Evolutionary conservation across 179 eudicot genomes (phyloP).

Genomic region (Silene coronaria): DNA sequence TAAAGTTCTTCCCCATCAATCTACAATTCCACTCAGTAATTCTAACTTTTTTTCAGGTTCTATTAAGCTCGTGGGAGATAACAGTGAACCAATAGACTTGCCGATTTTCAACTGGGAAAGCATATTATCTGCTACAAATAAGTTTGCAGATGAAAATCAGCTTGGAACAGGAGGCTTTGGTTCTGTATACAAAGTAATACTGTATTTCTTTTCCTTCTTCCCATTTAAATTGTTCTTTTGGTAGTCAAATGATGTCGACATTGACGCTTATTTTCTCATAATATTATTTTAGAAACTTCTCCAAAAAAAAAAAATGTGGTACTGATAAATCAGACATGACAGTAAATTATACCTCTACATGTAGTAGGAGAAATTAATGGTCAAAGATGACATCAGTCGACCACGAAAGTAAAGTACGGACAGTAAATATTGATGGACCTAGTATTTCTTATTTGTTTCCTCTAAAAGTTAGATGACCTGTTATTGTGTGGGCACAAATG

Average conservation of each 20-base stretch:
- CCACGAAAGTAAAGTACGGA: not conserved
- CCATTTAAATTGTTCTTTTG: not conserved
- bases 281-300: too few species aligned
- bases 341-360: too few species aligned
- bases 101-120: slow-evolving; percentile 26
- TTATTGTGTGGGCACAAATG: not conserved
- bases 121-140: slow-evolving; percentile 36
- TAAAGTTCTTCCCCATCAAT: not conserved
- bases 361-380: too few species aligned
- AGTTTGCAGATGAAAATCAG: slow-evolving; percentile 34
- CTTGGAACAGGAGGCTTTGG: slow-evolving; percentile 54
- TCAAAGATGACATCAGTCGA: not conserved
- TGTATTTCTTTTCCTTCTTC: not conserved
- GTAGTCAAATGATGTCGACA: not conserved
- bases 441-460: not conserved
- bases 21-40: not conserved
- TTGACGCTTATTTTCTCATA: not conserved
- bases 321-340: not conserved
- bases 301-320: not conserved
- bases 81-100: slow-evolving; percentile 20
- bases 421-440: not conserved
- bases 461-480: not conserved
- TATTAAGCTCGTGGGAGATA: slow-evolving; percentile 17
- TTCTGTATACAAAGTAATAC: slow-evolving; percentile 35
- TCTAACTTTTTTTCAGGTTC: slow-evolving; percentile 6